phyloP scores from a whole-genome alignment of 768 basidiomycete species.

The Rossbeevera mucosa region DNA sequence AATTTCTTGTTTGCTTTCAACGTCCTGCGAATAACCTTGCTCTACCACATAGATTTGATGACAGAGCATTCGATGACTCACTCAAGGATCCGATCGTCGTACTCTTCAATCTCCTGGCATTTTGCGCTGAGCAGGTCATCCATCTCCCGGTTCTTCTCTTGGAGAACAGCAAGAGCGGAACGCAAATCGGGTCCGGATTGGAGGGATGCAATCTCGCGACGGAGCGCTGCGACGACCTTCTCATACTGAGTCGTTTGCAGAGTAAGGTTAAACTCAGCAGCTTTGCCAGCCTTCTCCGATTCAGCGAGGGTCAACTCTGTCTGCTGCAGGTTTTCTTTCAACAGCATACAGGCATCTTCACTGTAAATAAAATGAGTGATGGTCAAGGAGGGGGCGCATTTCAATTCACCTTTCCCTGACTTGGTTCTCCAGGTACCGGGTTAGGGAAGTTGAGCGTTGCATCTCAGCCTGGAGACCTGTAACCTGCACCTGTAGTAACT shows the following conservation, averaged over 20 bases:
- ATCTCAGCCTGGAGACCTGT: slow-evolving; percentile 61
- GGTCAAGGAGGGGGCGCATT: neutral
- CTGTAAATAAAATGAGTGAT: slow-evolving; percentile 33
- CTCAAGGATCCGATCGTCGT: slow-evolving; percentile 79
- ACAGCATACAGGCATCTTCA: slow-evolving; percentile 39
- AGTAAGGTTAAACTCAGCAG: slow-evolving; percentile 62
- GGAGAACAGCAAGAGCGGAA: slow-evolving; percentile 51
- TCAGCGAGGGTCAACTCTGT: slow-evolving; percentile 43
- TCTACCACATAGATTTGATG: slow-evolving; percentile 3
- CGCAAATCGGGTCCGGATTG: slow-evolving; percentile 53
- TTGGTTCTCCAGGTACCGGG: slow-evolving; percentile 60
- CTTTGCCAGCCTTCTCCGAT: slow-evolving; percentile 54
- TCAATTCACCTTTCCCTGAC: slow-evolving; percentile 53
- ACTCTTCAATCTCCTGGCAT: slow-evolving; percentile 76
- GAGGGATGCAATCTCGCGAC: slow-evolving; percentile 50
- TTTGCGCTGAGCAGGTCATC: slow-evolving; percentile 66
- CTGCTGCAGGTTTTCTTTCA: slow-evolving; percentile 39
- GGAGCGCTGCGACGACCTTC: slow-evolving; percentile 54
- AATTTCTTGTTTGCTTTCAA: slow-evolving; percentile 80
- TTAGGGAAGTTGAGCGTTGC: slow-evolving; percentile 58
- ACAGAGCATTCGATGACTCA: slow-evolving; percentile 28
- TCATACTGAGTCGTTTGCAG: slow-evolving; percentile 64
- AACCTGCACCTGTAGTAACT: slow-evolving; percentile 47
- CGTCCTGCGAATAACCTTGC: slow-evolving; percentile 42
- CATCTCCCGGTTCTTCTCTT: slow-evolving; percentile 71